These are phyloP conservation scores for Fusarium sp. DNA, from an alignment of 2,329 filamentous ascomycete species.

Conservation along the genomic window DNA sequence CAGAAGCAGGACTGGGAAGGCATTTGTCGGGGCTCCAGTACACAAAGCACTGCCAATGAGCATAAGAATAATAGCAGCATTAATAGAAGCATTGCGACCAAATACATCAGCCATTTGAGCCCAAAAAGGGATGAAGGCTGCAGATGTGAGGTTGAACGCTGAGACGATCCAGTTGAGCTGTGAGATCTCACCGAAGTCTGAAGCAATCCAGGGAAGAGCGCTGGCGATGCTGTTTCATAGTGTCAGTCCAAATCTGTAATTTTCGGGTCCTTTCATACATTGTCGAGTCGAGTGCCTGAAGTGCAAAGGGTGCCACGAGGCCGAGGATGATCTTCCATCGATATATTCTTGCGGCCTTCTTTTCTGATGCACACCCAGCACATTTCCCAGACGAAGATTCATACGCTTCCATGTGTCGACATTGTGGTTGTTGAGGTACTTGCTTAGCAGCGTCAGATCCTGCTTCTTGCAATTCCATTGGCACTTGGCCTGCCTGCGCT, in stretches of 20 bases:
- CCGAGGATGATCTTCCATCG: slow-evolving; percentile 70
- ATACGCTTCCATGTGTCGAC: slow-evolving; percentile 36
- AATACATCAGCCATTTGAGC: slow-evolving; percentile 74
- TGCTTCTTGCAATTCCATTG: slow-evolving; percentile 11
- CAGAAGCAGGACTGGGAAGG: slow-evolving; percentile 70
- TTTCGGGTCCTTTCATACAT: slow-evolving; percentile 55
- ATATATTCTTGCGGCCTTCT: slow-evolving; percentile 54
- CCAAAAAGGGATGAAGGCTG: slow-evolving; percentile 75
- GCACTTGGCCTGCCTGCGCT: neutral
- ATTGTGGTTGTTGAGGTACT: slow-evolving; percentile 27
- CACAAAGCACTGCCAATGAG: slow-evolving; percentile 71
- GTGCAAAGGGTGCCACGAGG: slow-evolving; percentile 69
- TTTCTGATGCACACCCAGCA: slow-evolving; percentile 50
- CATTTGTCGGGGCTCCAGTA: slow-evolving; percentile 64
- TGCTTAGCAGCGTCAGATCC: neutral
- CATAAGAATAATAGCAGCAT: slow-evolving; percentile 67
- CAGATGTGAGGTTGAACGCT: slow-evolving; percentile 74
- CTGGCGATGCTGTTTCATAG: slow-evolving; percentile 48
- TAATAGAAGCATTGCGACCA: slow-evolving; percentile 69
- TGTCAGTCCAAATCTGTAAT: slow-evolving; percentile 1
- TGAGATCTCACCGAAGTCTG: slow-evolving; percentile 69
- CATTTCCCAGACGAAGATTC: slow-evolving; percentile 41
- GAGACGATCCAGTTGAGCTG: slow-evolving; percentile 78
- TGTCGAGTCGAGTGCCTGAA: slow-evolving; percentile 73
- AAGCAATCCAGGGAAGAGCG: slow-evolving; percentile 66